Base-by-base conservation (phyloP, 139 green algal species). In the Coelastrella sp. region DNA sequence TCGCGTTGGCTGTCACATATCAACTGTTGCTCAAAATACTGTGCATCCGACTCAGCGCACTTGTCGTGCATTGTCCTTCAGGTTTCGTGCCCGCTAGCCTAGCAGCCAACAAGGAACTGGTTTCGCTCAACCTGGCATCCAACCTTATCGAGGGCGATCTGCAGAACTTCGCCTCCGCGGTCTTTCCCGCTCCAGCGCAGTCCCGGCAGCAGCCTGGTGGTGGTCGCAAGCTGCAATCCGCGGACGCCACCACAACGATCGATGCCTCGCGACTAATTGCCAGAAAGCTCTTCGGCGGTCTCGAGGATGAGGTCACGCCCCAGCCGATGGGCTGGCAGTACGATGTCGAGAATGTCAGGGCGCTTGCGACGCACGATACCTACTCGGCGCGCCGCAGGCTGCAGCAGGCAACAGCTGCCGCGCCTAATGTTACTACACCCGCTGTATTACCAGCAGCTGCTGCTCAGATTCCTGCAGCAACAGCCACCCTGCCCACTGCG, bases 21-120 rank as follows among this genome's bases (percentile, higher is more conserved):
- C 32, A 47, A 71, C 61, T 71, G 61, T 13, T 71, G 61, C 61
- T 71, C 61, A 13, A 71, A 10, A 71, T 71, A 71, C 61, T 71
- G 56, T 83, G 56, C 13, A 60, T 19, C 14, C 16, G 3, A 13
- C 23, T 81, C 23, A 57, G 32, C 17, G 11, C 23, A 7, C 11
- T 14, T 81, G 75, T 81, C 6, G 7, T 76, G 16, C 22, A 14
- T 54, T 89, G 6, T 80, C 56, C 57, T 82, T 54, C 84, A 89
- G 84, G 84, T 16, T 32, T 58, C 59, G 84, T 89, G 22, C 84
- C 84, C 82, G 84, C 84, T 23, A 89, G 84, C 57, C 84, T 89
- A 22, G 84, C 20, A 54, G 84, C 71, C 58, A 80, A 61, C 57
- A 83, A 57, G 59, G 68, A 89, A 19, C 61, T 89, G 71, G 56